A percentile compares a stretch with the other conserved stretches of the same genome.
Conservation (phyloP, 108 stramenopile genomes). For the Nannochloropsis salina region DNA sequence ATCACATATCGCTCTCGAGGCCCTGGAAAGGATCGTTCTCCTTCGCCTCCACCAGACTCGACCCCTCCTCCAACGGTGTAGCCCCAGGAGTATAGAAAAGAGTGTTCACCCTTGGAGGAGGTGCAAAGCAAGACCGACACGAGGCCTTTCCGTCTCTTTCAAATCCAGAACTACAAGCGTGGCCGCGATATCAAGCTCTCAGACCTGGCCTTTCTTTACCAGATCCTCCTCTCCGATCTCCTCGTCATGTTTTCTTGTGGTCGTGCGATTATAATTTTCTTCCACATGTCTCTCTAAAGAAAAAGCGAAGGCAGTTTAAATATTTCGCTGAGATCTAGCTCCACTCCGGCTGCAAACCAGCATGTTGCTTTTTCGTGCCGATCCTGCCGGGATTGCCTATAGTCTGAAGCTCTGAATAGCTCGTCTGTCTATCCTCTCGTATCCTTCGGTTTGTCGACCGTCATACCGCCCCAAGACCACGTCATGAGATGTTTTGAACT, state of each 20-base stretch:
- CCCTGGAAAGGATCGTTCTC: neutral
- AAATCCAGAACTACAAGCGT: neutral
- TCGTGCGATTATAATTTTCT: slow-evolving; percentile 3
- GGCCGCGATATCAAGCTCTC: too few species aligned
- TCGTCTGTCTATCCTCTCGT: too few species aligned
- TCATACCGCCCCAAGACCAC: too few species aligned
- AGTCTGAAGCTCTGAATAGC: too few species aligned
- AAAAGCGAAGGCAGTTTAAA: neutral
- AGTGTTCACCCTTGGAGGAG: neutral
- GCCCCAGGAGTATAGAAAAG: neutral
- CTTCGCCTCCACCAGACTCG: neutral
- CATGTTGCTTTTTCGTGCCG: too few species aligned
- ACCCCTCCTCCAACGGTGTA: neutral
- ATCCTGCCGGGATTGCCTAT: too few species aligned
- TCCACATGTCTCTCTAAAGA: neutral
- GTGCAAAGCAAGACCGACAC: neutral
- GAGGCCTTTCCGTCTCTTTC: neutral
- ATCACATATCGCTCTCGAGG: slow-evolving; percentile 46
- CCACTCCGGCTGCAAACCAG: too few species aligned
- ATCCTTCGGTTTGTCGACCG: too few species aligned
- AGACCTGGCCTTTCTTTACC: too few species aligned
- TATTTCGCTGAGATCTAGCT: too few species aligned
- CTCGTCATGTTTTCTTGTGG: neutral
- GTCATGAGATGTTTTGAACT: too few species aligned
- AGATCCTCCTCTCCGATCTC: neutral